phyloP scores from a whole-genome alignment of 257 asterid genomes.

The Salvia hispanica region DNA sequence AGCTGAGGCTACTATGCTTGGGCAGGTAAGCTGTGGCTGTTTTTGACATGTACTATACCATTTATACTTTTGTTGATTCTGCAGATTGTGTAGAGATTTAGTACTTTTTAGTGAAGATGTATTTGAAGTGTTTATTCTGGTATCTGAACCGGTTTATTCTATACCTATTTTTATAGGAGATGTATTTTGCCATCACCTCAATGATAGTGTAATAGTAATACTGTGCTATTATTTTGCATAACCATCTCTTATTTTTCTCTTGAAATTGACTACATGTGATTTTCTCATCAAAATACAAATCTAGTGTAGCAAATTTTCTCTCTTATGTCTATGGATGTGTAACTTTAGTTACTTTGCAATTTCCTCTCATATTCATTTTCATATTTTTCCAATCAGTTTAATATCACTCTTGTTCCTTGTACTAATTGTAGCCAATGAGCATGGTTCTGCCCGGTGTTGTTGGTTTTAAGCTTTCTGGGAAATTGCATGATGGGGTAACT shows the following conservation, averaged over 20 bases:
- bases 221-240: not conserved
- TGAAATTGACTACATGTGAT: not conserved
- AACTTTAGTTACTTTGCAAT: not conserved
- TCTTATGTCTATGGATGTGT: not conserved
- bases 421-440: conserved; percentile 76
- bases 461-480: conserved; percentile 80
- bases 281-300: not conserved
- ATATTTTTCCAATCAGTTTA: not conserved
- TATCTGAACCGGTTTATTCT: not conserved
- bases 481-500: conserved; percentile 76
- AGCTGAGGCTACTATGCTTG: conserved; percentile 96
- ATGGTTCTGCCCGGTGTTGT: conserved; percentile 97
- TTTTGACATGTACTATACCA: not conserved
- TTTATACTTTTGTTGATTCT: not conserved
- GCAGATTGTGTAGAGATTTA: not conserved
- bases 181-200: not conserved
- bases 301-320: not conserved
- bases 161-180: not conserved
- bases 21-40: conserved; percentile 59
- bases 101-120: not conserved
- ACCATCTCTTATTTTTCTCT: not conserved
- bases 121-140: not conserved
- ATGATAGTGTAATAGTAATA: not conserved
- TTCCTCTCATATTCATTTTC: not conserved
- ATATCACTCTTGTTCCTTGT: conserved; percentile 2